Conservation (phyloP, 2,329 filamentous ascomycete species). For the Cladosporium sp. region DNA sequence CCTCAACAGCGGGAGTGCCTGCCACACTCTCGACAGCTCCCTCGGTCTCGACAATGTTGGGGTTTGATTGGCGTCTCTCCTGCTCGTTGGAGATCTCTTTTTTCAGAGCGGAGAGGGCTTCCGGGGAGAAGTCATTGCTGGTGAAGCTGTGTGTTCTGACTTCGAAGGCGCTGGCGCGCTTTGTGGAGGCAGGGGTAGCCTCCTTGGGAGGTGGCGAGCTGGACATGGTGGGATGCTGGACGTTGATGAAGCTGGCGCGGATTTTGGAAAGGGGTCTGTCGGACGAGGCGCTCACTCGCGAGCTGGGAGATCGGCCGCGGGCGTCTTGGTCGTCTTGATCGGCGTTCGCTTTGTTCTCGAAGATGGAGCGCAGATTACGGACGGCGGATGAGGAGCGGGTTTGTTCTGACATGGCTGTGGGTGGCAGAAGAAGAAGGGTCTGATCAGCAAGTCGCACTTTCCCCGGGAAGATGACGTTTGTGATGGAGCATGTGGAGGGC, state of each 20-base stretch:
- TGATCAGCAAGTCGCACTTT: conserved; percentile 10
- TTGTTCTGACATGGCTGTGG: conserved; percentile 43
- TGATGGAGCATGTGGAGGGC: neutral
- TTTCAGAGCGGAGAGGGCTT: conserved; percentile 34
- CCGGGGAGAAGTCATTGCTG: conserved; percentile 32
- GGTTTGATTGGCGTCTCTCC: conserved; percentile 35
- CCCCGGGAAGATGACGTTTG: conserved; percentile 3
- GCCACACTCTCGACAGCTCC: conserved; percentile 37
- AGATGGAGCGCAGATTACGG: conserved; percentile 47
- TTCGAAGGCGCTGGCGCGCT: conserved; percentile 12
- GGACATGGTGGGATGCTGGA: conserved; percentile 6
- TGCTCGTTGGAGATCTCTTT: conserved; percentile 38
- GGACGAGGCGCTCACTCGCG: conserved; percentile 11
- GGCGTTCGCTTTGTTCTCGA: conserved; percentile 37
- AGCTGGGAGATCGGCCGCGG: conserved; percentile 40
- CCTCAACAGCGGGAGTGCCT: conserved; percentile 29
- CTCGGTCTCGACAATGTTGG: conserved; percentile 35
- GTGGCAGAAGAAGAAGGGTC: neutral
- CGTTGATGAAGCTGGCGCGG: conserved; percentile 40
- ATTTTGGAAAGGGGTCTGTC: conserved; percentile 39
- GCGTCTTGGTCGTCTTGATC: conserved; percentile 30
- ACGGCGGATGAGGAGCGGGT: conserved; percentile 37
- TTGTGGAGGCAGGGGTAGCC: conserved; percentile 3
- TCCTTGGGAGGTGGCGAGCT: conserved; percentile 3
- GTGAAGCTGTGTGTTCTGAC: conserved; percentile 37